Conservation (phyloP, 164 flowering plant species). For the Cinnamomum chago region DNA sequence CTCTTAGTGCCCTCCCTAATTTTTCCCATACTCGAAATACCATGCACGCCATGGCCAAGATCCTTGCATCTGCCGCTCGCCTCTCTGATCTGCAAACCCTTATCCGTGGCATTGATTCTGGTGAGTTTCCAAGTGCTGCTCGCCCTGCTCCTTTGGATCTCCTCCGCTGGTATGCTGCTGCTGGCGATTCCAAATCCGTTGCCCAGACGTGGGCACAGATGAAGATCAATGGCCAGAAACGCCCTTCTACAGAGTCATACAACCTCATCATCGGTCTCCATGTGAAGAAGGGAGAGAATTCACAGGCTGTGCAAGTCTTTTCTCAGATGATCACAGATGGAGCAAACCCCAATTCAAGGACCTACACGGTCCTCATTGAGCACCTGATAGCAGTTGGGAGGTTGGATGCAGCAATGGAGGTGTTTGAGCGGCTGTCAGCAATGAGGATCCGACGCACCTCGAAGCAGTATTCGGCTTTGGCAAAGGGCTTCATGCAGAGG, state of each 20-base stretch:
- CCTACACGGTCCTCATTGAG: conserved; percentile 65
- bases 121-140: conserved; percentile 43
- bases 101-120: conserved; percentile 43
- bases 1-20: conserved; percentile 35
- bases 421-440: conserved; percentile 56
- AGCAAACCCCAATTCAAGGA: conserved; percentile 71
- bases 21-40: conserved; percentile 40
- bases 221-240: conserved; percentile 23
- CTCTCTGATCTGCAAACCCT: conserved; percentile 42
- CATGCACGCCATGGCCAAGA: conserved; percentile 57
- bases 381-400: conserved; percentile 56
- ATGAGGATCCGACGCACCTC: conserved; percentile 75
- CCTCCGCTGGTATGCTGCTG: conserved; percentile 53
- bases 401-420: conserved; percentile 51
- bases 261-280: conserved; percentile 63
- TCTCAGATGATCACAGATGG: conserved; percentile 55
- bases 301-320: conserved; percentile 55
- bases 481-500: conserved; percentile 34
- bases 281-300: conserved; percentile 40
- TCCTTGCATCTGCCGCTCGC: conserved; percentile 49
- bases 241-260: conserved; percentile 63
- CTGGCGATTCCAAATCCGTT: conserved; percentile 57
- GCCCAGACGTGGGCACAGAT: conserved; percentile 48
- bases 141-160: conserved; percentile 52
- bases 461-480: conserved; percentile 57